Percentiles rank a stretch among this genome's conserved stretches.
phyloP scores from a whole-genome alignment of 768 basidiomycete species.

The Dentipellis sp. region DNA sequence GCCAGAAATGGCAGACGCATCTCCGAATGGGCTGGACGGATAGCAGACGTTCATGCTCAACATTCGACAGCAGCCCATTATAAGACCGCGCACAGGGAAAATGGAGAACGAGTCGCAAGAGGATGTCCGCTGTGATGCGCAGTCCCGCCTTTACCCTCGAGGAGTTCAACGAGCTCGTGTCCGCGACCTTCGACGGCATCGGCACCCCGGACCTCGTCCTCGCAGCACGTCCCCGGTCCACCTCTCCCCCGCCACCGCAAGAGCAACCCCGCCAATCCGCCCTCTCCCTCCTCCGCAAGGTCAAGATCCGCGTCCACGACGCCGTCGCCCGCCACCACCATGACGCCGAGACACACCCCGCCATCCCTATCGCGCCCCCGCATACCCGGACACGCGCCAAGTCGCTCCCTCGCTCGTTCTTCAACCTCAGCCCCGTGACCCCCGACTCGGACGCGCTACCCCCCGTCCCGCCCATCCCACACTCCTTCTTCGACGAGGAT shows the following conservation, averaged over 20 bases:
- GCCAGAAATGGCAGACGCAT: background rate
- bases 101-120: too few relatives aligned
- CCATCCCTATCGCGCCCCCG: background rate
- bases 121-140: background rate
- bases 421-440: background rate
- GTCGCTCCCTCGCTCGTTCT: background rate
- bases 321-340: background rate
- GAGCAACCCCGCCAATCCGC: background rate
- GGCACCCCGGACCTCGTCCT: conserved; percentile 3
- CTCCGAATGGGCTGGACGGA: background rate
- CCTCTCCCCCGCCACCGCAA: background rate
- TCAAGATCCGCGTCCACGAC: background rate
- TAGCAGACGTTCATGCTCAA: background rate
- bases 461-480: background rate
- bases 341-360: background rate
- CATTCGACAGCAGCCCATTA: background rate
- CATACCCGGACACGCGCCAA: background rate
- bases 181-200: conserved; percentile 12
- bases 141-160: conserved; percentile 1
- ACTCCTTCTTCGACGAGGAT: conserved; percentile 1
- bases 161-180: conserved; percentile 11
- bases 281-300: conserved; percentile 3
- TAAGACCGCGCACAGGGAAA: too few relatives aligned
- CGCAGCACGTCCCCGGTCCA: background rate
- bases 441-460: background rate